These are phyloP conservation scores for Artemisia tridentata DNA, from an alignment of 129 eudicot species.

Conservation along the genomic window DNA sequence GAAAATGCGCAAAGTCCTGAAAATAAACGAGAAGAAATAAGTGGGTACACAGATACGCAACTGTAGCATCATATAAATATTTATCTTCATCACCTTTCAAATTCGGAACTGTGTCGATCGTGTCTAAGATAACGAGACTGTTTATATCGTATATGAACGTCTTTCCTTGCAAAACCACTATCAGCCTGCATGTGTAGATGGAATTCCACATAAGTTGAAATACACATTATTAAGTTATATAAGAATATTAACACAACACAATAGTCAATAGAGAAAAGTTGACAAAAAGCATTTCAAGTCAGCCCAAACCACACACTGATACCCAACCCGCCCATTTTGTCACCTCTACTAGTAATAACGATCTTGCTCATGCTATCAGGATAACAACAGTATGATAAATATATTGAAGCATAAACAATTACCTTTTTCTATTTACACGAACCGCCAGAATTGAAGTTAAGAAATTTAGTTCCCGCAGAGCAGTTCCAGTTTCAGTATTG, in stretches of 20 bases:
- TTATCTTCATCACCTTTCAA: constrained; percentile 48
- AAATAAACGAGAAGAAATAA: constrained; percentile 8
- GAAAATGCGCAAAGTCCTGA: constrained; percentile 95
- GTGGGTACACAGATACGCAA: constrained; percentile 15
- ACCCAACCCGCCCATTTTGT: not conserved
- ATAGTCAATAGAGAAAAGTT: not conserved
- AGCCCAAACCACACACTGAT: not conserved
- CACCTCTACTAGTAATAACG: not conserved
- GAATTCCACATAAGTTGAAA: not conserved
- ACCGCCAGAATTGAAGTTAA: constrained; percentile 91
- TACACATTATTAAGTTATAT: not conserved
- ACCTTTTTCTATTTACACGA: constrained; percentile 80
- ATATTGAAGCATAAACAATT: constrained; percentile 2
- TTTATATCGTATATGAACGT: constrained; percentile 84
- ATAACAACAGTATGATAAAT: not conserved
- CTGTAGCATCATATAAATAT: not conserved
- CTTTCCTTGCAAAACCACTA: constrained; percentile 82
- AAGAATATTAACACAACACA: not conserved
- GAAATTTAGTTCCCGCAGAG: constrained; percentile 78
- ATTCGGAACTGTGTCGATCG: constrained; percentile 91
- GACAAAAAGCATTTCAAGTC: not conserved
- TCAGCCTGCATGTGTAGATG: constrained; percentile 52
- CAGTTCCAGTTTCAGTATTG: constrained; percentile 64
- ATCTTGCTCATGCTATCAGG: not conserved
- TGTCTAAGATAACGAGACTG: constrained; percentile 64